Percentiles rank a stretch among this genome's conserved stretches.
phyloP scores from a whole-genome alignment of 2,329 filamentous ascomycete genomes.

The Colletotrichum sp. region DNA sequence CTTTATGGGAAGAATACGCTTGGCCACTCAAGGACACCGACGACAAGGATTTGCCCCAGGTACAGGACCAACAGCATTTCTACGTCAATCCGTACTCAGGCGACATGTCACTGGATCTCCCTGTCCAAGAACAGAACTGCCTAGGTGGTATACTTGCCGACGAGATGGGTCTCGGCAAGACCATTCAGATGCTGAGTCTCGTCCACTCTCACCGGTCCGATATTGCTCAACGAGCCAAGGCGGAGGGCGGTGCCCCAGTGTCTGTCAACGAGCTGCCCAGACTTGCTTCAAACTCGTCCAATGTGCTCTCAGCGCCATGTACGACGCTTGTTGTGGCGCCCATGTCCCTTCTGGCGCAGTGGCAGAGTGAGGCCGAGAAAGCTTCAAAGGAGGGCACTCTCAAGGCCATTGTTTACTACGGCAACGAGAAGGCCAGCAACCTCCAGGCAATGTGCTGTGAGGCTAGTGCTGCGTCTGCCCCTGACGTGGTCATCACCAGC shows the following conservation, averaged over 20 bases:
- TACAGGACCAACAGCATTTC: conserved; percentile 74
- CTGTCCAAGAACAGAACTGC: conserved; percentile 92
- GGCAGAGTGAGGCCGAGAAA: conserved; percentile 93
- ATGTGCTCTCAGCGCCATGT: conserved; percentile 73
- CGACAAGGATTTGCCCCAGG: conserved; percentile 71
- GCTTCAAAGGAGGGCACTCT: conserved; percentile 84
- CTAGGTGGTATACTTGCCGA: conserved; percentile 92
- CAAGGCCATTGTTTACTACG: conserved; percentile 90
- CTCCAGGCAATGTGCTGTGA: conserved; percentile 79
- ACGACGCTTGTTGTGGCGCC: conserved; percentile 96
- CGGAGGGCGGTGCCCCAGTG: conserved; percentile 28
- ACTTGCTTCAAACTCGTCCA: conserved; percentile 59
- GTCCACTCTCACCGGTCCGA: conserved; percentile 82
- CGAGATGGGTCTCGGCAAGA: conserved; percentile 98
- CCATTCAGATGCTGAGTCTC: conserved; percentile 96
- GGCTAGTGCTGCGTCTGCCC: conserved; percentile 75
- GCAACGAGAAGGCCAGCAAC: conserved; percentile 80
- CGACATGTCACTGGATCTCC: conserved; percentile 89
- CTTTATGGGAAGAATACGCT: conserved; percentile 92
- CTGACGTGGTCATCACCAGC: conserved; percentile 92
- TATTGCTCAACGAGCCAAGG: conserved; percentile 42
- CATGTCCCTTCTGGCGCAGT: conserved; percentile 95
- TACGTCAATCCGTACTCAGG: conserved; percentile 98
- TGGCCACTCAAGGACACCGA: conserved; percentile 92
- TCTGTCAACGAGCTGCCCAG: conserved; percentile 67